Percentiles rank a stretch among this genome's conserved stretches.
Conservation (phyloP, 2,329 filamentous ascomycete genomes). For the Leptographium wingfieldii region DNA sequence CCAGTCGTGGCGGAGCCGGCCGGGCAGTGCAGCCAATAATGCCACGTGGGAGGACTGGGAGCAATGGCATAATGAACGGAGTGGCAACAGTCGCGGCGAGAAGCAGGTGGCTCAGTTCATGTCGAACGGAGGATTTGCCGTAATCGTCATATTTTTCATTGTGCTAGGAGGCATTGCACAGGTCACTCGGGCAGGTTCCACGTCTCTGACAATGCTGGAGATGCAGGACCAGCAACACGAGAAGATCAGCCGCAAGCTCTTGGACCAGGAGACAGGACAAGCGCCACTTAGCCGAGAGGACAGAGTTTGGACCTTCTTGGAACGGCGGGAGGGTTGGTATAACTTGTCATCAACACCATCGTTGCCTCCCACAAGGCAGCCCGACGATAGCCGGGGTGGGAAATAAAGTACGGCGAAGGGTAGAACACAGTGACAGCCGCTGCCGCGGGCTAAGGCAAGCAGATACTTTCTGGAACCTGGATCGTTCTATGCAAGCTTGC, state of each 20-base stretch:
- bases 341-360: constrained; percentile 4
- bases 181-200: constrained; percentile 52
- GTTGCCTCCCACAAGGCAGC: not conserved
- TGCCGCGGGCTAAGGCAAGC: not conserved
- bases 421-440: not conserved
- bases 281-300: constrained; percentile 44
- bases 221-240: constrained; percentile 53
- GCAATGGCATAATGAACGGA: constrained; percentile 51
- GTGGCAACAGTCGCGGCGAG: constrained; percentile 22
- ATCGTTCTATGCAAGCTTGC: no score
- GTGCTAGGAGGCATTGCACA: constrained; percentile 61
- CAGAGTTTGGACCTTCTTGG: constrained; percentile 66
- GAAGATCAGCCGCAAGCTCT: constrained; percentile 49
- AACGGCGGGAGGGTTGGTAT: constrained; percentile 47
- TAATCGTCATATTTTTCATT: constrained; percentile 57
- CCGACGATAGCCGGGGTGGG: not conserved
- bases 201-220: constrained; percentile 50
- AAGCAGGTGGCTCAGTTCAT: constrained; percentile 50
- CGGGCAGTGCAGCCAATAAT: constrained; percentile 47
- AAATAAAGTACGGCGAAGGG: not conserved
- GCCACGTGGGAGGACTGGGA: constrained; percentile 99
- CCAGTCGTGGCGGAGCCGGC: constrained; percentile 33
- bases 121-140: constrained; percentile 67
- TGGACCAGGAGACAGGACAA: constrained; percentile 37
- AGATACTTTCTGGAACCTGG: no score